phyloP scores from a whole-genome alignment of 139 green algal species.

The Spirogloea muscicola region DNA sequence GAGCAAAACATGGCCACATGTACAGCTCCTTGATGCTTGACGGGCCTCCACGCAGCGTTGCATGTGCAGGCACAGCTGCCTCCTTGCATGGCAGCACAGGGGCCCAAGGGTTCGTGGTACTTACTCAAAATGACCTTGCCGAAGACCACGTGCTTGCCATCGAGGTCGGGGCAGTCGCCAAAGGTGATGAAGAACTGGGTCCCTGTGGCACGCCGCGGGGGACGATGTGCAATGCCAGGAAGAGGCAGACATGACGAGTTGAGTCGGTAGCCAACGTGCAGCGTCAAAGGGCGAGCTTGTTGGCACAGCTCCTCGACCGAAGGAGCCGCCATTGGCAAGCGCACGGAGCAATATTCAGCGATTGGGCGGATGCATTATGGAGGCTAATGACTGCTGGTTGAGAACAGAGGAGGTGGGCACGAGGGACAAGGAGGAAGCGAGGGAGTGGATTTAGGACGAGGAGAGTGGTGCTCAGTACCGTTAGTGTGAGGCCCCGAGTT shows the following conservation, averaged over 20 bases:
- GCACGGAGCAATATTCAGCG: too few relatives aligned
- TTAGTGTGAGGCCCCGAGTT: constrained; percentile 63
- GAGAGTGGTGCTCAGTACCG: constrained; percentile 26
- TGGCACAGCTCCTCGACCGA: too few relatives aligned
- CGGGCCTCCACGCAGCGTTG: too few relatives aligned
- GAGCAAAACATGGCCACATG: too few relatives aligned
- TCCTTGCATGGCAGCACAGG: too few relatives aligned
- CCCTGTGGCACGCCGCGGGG: constrained; percentile 12
- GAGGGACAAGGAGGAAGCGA: neutral
- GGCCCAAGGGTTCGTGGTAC: too few relatives aligned
- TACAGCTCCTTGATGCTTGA: too few relatives aligned
- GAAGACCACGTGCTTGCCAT: constrained; percentile 84
- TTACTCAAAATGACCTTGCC: constrained; percentile 83
- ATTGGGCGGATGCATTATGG: neutral
- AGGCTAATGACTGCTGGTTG: neutral
- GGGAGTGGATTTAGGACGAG: neutral
- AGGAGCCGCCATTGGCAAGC: too few relatives aligned
- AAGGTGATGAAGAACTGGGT: constrained; percentile 65
- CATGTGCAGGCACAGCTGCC: too few relatives aligned
- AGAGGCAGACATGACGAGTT: neutral
- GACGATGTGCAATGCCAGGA: too few relatives aligned
- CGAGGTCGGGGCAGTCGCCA: constrained; percentile 15
- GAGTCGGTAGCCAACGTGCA: neutral
- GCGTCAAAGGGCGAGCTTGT: too few relatives aligned
- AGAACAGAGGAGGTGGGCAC: neutral